Evolutionary conservation across 768 basidiomycete genomes (phyloP).

Genomic region (Clitopilus passeckerianus): DNA sequence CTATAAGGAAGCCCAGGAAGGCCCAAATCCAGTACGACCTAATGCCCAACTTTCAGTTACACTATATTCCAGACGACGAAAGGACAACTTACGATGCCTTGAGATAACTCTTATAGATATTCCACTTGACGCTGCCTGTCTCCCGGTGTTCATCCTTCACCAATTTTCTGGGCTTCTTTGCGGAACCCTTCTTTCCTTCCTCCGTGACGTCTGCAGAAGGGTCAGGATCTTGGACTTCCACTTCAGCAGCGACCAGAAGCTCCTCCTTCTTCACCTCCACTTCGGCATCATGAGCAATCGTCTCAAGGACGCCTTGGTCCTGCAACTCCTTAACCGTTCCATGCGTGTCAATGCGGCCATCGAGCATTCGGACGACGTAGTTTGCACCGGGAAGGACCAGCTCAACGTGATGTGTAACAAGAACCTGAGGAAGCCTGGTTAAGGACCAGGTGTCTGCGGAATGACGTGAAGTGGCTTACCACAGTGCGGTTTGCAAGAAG

Average conservation of each 20-base stretch:
- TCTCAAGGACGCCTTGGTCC: constrained; percentile 53
- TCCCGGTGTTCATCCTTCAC: constrained; percentile 81
- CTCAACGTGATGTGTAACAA: constrained; percentile 81
- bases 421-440: constrained; percentile 29
- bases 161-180: constrained; percentile 67
- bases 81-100: constrained; percentile 54
- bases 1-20: constrained; percentile 43
- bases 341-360: constrained; percentile 70
- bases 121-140: constrained; percentile 79
- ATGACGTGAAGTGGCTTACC: constrained; percentile 18
- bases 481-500: constrained; percentile 68
- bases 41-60: not conserved
- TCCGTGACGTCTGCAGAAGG: constrained; percentile 4
- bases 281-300: constrained; percentile 48
- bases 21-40: constrained; percentile 69
- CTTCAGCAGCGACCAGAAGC: constrained; percentile 23
- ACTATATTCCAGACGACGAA: not conserved
- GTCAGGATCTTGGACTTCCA: constrained; percentile 16
- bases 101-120: constrained; percentile 62
- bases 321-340: constrained; percentile 63
- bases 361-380: constrained; percentile 71
- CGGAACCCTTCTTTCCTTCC: constrained; percentile 21
- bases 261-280: constrained; percentile 45
- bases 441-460: not conserved
- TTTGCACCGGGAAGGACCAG: constrained; percentile 68